These are phyloP conservation scores for Aleurites moluccanus DNA, from an alignment of 441 rosid species.

Conservation along the genomic window DNA sequence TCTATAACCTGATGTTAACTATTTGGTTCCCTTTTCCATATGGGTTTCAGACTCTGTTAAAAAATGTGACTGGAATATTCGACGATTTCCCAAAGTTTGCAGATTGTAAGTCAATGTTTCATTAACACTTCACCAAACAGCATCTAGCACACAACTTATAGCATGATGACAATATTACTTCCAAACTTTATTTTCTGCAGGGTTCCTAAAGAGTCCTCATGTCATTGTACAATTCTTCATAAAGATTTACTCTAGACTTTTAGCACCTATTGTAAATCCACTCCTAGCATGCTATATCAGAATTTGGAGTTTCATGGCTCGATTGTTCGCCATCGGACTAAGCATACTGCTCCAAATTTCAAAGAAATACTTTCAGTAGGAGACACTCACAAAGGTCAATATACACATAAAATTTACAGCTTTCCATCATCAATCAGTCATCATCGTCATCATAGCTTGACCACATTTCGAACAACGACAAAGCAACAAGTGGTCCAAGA, in stretches of 20 bases:
- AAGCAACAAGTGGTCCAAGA: constrained; percentile 50
- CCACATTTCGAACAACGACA: constrained; percentile 50
- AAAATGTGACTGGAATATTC: constrained; percentile 48
- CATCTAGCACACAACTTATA: constrained; percentile 9
- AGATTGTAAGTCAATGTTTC: constrained; percentile 46
- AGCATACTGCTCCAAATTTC: constrained; percentile 37
- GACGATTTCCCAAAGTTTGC: constrained; percentile 65
- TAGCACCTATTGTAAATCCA: constrained; percentile 53
- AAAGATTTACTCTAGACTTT: constrained; percentile 36
- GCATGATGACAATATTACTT: background rate
- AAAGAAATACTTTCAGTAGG: constrained; percentile 42
- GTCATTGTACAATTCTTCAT: constrained; percentile 36
- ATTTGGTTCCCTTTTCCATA: background rate
- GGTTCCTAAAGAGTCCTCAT: constrained; percentile 64
- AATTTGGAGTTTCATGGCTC: constrained; percentile 40
- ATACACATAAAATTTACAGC: background rate
- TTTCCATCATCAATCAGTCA: constrained; percentile 24
- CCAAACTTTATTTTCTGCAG: constrained; percentile 35
- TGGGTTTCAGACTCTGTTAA: constrained; percentile 47
- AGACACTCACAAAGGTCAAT: constrained; percentile 1
- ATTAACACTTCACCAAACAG: background rate
- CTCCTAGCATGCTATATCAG: constrained; percentile 51
- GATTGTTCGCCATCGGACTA: constrained; percentile 35
- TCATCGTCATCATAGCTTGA: constrained; percentile 45
- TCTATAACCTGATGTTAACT: background rate